A percentile compares a stretch with the other conserved stretches of the same genome.
Evolutionary conservation across 768 basidiomycete genomes (phyloP).

Genomic region (Gymnopilus dilepis): DNA sequence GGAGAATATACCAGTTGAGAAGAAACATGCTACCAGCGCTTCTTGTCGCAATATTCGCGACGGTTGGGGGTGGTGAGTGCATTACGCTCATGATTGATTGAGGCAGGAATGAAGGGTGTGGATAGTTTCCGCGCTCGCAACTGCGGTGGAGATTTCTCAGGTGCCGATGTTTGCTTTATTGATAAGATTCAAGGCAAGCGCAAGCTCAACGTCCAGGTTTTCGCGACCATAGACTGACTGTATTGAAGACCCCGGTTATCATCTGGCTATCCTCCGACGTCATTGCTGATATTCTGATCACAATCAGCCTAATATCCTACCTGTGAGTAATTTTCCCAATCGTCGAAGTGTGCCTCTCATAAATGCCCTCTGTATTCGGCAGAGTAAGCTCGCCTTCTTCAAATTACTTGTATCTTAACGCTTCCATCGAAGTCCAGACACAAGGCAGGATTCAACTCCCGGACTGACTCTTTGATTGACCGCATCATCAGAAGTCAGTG

Average conservation of each 20-base stretch:
- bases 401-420: no score
- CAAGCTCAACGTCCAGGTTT: neutral
- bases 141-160: constrained; percentile 24
- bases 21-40: constrained; percentile 19
- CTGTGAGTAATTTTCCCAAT: constrained; percentile 32
- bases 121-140: constrained; percentile 29
- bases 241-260: constrained; percentile 21
- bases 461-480: constrained; percentile 45
- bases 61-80: constrained; percentile 25
- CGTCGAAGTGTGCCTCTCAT: neutral
- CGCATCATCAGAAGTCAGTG: constrained; percentile 44
- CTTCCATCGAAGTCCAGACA: constrained; percentile 43
- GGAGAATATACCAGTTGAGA: constrained; percentile 34
- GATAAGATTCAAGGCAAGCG: constrained; percentile 25
- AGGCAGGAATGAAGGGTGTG: neutral
- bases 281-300: constrained; percentile 47
- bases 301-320: constrained; percentile 44
- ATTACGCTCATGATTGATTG: neutral
- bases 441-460: constrained; percentile 42
- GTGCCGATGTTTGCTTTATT: constrained; percentile 27
- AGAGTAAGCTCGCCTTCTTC: no score
- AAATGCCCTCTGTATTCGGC: neutral
- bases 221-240: no score
- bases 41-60: constrained; percentile 19
- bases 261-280: constrained; percentile 48